phyloP scores from a whole-genome alignment of 257 asterid species.

The Penstemon barbatus region DNA sequence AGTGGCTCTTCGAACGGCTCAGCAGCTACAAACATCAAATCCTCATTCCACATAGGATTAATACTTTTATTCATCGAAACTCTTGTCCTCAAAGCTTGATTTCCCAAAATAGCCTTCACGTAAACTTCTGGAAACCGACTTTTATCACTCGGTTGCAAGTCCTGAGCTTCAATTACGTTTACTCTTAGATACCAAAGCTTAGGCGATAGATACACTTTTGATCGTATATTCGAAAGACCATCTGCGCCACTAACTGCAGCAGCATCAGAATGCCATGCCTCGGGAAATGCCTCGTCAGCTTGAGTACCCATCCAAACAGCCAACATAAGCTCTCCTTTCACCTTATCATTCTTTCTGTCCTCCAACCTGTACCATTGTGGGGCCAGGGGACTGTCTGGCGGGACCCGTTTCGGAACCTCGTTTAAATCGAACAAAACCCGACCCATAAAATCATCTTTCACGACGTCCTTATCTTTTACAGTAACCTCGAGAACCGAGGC shows the following conservation, averaged over 20 bases:
- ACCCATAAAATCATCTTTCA: slow-evolving; percentile 70
- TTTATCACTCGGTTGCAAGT: slow-evolving; percentile 52
- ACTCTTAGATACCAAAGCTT: slow-evolving; percentile 78
- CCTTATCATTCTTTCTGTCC: slow-evolving; percentile 53
- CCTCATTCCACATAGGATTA: slow-evolving; percentile 82
- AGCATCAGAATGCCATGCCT: slow-evolving; percentile 75
- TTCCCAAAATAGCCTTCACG: slow-evolving; percentile 66
- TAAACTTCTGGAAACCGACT: slow-evolving; percentile 61
- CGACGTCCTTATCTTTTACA: slow-evolving; percentile 63
- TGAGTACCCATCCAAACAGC: slow-evolving; percentile 91
- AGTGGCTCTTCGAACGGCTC: slow-evolving; percentile 77
- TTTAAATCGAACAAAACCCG: slow-evolving; percentile 54
- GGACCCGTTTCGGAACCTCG: slow-evolving; percentile 64
- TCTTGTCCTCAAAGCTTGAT: slow-evolving; percentile 57
- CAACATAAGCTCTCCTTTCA: slow-evolving; percentile 66
- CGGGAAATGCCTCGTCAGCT: slow-evolving; percentile 76
- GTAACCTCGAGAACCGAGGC: slow-evolving; percentile 62
- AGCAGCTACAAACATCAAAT: slow-evolving; percentile 75
- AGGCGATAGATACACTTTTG: slow-evolving; percentile 72
- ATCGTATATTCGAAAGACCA: slow-evolving; percentile 52
- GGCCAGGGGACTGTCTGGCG: slow-evolving; percentile 73
- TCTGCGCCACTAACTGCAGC: slow-evolving; percentile 60
- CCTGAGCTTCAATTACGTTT: slow-evolving; percentile 73
- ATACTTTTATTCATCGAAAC: slow-evolving; percentile 57
- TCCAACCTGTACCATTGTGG: slow-evolving; percentile 75